Evolutionary conservation across 805 yeast species (phyloP).

Genomic region (Candida odintsovae): DNA sequence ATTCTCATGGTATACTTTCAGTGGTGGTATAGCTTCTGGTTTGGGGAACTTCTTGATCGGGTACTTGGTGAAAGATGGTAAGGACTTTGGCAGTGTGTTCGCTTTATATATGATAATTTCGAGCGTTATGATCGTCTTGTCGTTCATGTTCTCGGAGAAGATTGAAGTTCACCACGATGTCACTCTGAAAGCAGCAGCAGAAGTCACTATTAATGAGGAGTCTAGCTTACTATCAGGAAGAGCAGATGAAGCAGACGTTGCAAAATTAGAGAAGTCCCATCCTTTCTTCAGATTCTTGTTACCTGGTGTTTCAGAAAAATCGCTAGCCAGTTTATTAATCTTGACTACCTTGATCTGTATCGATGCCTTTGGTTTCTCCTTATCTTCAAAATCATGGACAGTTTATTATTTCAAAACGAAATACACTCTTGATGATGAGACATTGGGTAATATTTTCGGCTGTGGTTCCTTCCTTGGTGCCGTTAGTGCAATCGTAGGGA

Average conservation of each 20-base stretch:
- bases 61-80: constrained; percentile 14
- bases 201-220: not conserved
- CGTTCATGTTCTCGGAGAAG: constrained; percentile 5
- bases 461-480: constrained; percentile 34
- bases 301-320: constrained; percentile 16
- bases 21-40: constrained; percentile 43
- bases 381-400: constrained; percentile 41
- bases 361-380: constrained; percentile 39
- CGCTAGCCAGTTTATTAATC: constrained; percentile 25
- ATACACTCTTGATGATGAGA: constrained; percentile 29
- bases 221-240: not conserved
- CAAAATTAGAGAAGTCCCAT: not conserved
- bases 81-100: constrained; percentile 10
- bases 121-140: not conserved
- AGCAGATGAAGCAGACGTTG: not conserved
- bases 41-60: constrained; percentile 41
- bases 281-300: constrained; percentile 4
- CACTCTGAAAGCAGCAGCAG: not conserved
- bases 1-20: constrained; percentile 52
- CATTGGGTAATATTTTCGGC: constrained; percentile 36
- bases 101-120: constrained; percentile 9
- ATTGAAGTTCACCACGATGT: constrained; percentile 14
- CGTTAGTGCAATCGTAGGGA: constrained; percentile 35
- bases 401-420: constrained; percentile 36
- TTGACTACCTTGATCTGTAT: constrained; percentile 34